A percentile compares a stretch with the other conserved stretches of the same genome.
Evolutionary conservation across 2,329 filamentous ascomycete genomes (phyloP).

Genomic region (Aspergillus carbonarius): DNA sequence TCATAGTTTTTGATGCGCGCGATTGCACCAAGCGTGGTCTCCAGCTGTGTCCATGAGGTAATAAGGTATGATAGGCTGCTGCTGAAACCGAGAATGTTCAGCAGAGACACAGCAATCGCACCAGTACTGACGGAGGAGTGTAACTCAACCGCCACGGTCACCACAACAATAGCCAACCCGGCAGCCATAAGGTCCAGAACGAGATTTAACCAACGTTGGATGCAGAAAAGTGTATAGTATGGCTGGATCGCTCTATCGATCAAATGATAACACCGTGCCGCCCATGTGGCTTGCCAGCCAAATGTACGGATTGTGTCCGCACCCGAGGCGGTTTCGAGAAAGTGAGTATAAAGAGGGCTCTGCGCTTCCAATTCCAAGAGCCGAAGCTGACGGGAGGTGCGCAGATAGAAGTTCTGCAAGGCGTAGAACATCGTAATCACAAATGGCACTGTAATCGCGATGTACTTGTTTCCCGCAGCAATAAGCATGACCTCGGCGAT

Average conservation of each 20-base stretch:
- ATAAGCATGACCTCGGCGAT: background rate
- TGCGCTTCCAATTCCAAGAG: background rate
- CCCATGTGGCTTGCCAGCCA: background rate
- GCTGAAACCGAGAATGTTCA: background rate
- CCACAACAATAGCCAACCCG: background rate
- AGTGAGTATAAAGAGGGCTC: background rate
- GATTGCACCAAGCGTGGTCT: background rate
- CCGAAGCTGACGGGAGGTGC: background rate
- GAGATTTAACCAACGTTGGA: background rate
- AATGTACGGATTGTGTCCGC: background rate
- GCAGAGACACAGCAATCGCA: background rate
- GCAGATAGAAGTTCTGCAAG: background rate
- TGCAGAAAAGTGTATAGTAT: background rate
- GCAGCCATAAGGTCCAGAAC: background rate
- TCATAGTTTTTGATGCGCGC: background rate
- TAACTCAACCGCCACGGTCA: background rate
- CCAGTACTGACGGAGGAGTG: background rate
- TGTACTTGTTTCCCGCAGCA: background rate
- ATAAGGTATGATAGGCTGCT: background rate
- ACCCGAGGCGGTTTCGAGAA: background rate
- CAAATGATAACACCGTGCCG: background rate
- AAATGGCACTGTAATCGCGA: background rate
- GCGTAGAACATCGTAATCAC: background rate
- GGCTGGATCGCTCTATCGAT: background rate
- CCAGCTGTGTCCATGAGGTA: background rate